Evolutionary conservation across 2,329 filamentous ascomycete genomes (phyloP).

Genomic region (Elsinoe batatas): DNA sequence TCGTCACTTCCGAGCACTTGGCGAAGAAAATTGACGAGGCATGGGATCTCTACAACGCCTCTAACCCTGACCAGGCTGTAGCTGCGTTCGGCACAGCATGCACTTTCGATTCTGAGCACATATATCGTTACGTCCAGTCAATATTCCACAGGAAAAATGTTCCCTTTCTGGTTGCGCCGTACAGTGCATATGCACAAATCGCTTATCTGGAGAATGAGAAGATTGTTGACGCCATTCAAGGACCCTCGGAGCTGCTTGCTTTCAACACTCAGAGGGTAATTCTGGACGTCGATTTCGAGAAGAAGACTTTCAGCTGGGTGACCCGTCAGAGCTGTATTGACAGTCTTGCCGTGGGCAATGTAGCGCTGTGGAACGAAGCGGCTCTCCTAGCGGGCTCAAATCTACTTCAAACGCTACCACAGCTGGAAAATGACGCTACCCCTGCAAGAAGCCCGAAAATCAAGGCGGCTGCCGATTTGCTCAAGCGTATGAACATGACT

Average conservation of each 20-base stretch:
- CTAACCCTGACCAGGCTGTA: conserved; percentile 71
- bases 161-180: conserved; percentile 74
- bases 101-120: conserved; percentile 58
- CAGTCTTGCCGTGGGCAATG: conserved; percentile 52
- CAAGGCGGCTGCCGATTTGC: conserved; percentile 66
- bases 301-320: conserved; percentile 52
- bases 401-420: conserved; percentile 70
- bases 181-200: conserved; percentile 70
- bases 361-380: conserved; percentile 72
- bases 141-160: conserved; percentile 60
- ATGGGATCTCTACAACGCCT: conserved; percentile 78
- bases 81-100: conserved; percentile 73
- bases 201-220: conserved; percentile 30
- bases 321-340: conserved; percentile 61
- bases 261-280: conserved; percentile 75
- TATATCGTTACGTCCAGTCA: conserved; percentile 67
- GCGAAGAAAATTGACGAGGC: conserved; percentile 42
- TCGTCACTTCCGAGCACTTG: conserved; percentile 16
- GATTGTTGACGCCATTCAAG: conserved; percentile 65
- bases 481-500: conserved; percentile 55
- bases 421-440: conserved; percentile 44
- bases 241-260: conserved; percentile 72
- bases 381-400: conserved; percentile 73
- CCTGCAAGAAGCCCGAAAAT: conserved; percentile 41
- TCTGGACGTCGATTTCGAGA: conserved; percentile 58